These are phyloP conservation scores for Aspergillus cristatus DNA, from an alignment of 495 filamentous ascomycete species.

Conservation along the genomic window DNA sequence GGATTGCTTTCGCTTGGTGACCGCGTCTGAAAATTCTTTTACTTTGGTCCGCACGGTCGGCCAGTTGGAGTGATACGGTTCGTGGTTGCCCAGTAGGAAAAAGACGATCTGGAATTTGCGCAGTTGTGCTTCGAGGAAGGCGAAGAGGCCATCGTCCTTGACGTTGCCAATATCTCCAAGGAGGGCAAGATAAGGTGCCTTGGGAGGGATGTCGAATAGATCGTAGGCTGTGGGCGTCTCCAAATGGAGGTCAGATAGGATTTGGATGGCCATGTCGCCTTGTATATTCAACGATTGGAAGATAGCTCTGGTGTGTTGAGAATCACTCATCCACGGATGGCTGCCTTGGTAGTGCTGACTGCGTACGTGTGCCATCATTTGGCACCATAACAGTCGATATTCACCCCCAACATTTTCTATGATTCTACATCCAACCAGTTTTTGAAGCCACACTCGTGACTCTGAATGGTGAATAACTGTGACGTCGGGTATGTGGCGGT, in stretches of 20 bases:
- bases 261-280: constrained; percentile 32
- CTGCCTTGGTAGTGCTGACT: too few species aligned
- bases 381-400: too few species aligned
- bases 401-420: too few species aligned
- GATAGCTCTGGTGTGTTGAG: too few species aligned
- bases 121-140: constrained; percentile 39
- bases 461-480: too few species aligned
- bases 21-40: constrained; percentile 11
- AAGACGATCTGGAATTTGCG: constrained; percentile 37
- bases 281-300: not conserved
- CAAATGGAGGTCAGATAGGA: constrained; percentile 51
- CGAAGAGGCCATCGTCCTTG: constrained; percentile 28
- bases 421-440: not conserved
- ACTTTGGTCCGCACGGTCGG: constrained; percentile 14
- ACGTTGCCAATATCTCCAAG: constrained; percentile 49
- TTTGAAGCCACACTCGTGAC: too few species aligned
- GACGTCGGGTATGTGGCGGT: constrained; percentile 9
- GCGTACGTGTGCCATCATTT: too few species aligned
- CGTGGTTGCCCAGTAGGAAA: constrained; percentile 48
- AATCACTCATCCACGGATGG: too few species aligned
- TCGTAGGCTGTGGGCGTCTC: constrained; percentile 39
- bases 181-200: constrained; percentile 43
- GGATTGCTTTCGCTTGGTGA: constrained; percentile 5
- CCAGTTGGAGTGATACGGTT: constrained; percentile 42
- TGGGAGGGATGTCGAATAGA: constrained; percentile 31